Conservation (phyloP, 768 basidiomycete species). For the Rickenella mellea region DNA sequence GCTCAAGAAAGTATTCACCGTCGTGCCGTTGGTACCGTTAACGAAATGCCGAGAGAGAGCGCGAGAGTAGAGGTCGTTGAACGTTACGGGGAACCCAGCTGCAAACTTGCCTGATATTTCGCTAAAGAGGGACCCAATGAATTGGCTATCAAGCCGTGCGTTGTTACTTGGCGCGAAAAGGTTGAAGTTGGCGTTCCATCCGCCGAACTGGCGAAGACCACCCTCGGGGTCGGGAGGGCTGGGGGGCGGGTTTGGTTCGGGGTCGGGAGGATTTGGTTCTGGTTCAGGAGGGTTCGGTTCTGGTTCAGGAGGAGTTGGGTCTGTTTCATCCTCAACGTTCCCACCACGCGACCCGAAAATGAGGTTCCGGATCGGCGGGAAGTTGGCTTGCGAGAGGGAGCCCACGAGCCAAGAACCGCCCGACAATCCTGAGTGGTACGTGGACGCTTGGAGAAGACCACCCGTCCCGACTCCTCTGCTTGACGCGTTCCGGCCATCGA, state of each 20-base stretch:
- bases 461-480: constrained; percentile 32
- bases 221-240: too few relatives aligned
- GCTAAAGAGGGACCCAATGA: constrained; percentile 11
- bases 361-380: constrained; percentile 29
- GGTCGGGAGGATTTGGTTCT: too few relatives aligned
- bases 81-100: constrained; percentile 21
- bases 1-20: constrained; percentile 18
- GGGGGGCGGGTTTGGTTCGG: too few relatives aligned
- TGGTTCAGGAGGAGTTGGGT: too few relatives aligned
- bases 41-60: constrained; percentile 26
- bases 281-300: too few relatives aligned
- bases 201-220: too few relatives aligned
- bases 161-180: constrained; percentile 13
- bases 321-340: too few relatives aligned
- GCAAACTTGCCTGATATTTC: constrained; percentile 22
- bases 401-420: constrained; percentile 31
- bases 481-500: constrained; percentile 41
- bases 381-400: constrained; percentile 31
- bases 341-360: constrained; percentile 26
- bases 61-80: constrained; percentile 19
- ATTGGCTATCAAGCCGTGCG: constrained; percentile 8
- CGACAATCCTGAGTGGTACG: constrained; percentile 43
- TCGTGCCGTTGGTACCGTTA: constrained; percentile 30
- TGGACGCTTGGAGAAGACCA: constrained; percentile 42
- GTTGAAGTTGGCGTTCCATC: constrained; percentile 22